phyloP scores from a whole-genome alignment of 306 rosid genomes.

The Quercus agrifolia region DNA sequence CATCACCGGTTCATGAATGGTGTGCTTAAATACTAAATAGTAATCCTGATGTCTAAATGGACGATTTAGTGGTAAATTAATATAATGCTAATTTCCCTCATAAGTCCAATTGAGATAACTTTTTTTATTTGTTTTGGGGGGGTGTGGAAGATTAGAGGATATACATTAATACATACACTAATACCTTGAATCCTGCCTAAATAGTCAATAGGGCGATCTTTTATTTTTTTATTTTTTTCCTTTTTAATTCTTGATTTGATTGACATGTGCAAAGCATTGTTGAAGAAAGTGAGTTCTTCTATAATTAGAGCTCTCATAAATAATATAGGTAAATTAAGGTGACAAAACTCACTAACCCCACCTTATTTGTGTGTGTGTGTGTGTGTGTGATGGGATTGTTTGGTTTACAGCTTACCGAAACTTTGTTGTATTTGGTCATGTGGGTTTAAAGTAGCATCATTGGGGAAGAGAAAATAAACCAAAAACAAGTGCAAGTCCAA shows the following conservation, averaged over 20 bases:
- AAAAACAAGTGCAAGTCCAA: constrained; percentile 12
- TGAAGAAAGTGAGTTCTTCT: not conserved
- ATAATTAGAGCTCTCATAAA: not conserved
- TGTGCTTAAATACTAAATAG: no score
- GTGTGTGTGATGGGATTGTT: not conserved
- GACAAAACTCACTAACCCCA: no score
- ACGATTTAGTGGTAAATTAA: no score
- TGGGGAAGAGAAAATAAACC: not conserved
- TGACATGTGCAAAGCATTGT: not conserved
- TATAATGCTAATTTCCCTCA: no score
- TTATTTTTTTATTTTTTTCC: not conserved
- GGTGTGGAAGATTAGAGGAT: no score
- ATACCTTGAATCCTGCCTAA: not conserved
- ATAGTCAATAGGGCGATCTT: not conserved
- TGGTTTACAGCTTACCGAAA: not conserved
- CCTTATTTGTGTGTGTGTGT: not conserved
- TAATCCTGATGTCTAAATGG: no score
- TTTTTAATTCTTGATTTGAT: not conserved
- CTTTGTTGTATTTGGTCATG: not conserved
- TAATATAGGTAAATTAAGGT: no score
- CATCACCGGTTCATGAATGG: no score
- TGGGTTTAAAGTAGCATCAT: constrained; percentile 15
- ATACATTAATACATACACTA: not conserved
- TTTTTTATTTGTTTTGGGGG: no score
- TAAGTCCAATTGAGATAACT: no score